These are phyloP conservation scores for Pythium aquatile DNA, from an alignment of 352 stramenopile genomes.

Conservation along the genomic window DNA sequence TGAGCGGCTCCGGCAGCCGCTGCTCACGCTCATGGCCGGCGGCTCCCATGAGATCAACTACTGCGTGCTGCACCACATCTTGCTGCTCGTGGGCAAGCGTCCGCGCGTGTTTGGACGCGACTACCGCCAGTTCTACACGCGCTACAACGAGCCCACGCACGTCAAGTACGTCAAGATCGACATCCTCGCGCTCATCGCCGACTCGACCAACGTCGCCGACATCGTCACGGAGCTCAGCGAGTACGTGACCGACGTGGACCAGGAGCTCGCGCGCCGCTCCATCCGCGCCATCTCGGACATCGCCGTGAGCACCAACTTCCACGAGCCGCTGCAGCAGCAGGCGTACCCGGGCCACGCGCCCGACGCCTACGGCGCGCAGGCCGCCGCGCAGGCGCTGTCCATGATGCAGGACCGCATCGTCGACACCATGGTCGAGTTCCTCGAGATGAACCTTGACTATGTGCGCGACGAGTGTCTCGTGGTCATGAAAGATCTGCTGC, in stretches of 20 bases:
- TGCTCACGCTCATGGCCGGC: slow-evolving; percentile 97
- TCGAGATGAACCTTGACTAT: slow-evolving; percentile 97
- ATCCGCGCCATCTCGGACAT: slow-evolving; percentile 95
- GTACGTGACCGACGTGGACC: slow-evolving; percentile 95
- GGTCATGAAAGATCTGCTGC: slow-evolving; percentile 95
- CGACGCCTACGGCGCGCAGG: slow-evolving; percentile 67
- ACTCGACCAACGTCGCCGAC: slow-evolving; percentile 92
- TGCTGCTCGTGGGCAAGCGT: slow-evolving; percentile 93
- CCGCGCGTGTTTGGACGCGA: slow-evolving; percentile 97
- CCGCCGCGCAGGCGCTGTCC: slow-evolving; percentile 57
- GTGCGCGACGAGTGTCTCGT: slow-evolving; percentile 96
- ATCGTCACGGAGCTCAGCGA: slow-evolving; percentile 97
- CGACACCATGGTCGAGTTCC: slow-evolving; percentile 94
- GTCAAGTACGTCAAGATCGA: slow-evolving; percentile 99
- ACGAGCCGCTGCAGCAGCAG: slow-evolving; percentile 27
- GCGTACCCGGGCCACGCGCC: slow-evolving; percentile 47
- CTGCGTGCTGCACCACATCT: slow-evolving; percentile 96
- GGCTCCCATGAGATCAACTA: slow-evolving; percentile 93
- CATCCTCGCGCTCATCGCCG: slow-evolving; percentile 94
- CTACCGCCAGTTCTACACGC: slow-evolving; percentile 97
- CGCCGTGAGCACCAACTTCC: slow-evolving; percentile 82
- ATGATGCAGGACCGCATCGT: slow-evolving; percentile 87
- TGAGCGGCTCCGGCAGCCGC: slow-evolving; percentile 92
- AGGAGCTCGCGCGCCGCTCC: slow-evolving; percentile 88
- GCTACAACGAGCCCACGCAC: slow-evolving; percentile 97